These are phyloP conservation scores for Arthrobotrys pseudoclavata DNA, from an alignment of 2,329 filamentous ascomycete species.

Conservation along the genomic window DNA sequence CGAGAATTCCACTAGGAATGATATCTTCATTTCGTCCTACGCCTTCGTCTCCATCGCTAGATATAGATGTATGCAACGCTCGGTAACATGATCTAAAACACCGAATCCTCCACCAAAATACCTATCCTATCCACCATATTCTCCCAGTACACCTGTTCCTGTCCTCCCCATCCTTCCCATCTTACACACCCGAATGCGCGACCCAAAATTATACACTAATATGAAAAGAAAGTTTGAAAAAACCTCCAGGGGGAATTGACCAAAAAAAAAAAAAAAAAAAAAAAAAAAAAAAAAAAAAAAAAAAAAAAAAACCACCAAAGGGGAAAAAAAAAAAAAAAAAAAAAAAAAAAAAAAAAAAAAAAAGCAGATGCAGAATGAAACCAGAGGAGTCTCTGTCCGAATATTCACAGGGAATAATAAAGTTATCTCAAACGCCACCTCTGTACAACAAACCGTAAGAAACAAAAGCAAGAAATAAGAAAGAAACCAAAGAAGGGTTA, in stretches of 20 bases:
- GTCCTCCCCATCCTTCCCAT: not conserved
- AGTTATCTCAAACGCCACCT: conserved; percentile 46
- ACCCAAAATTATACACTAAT: conserved; percentile 31
- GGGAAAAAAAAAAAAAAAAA: conserved; percentile 31
- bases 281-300: not conserved
- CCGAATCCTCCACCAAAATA: not conserved
- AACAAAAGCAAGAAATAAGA: not conserved
- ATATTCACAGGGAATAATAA: conserved; percentile 55
- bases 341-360: not conserved
- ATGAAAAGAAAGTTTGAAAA: conserved; percentile 21
- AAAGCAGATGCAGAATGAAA: conserved; percentile 17
- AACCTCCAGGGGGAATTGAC: conserved; percentile 6
- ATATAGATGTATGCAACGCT: conserved; percentile 21
- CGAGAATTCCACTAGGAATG: conserved; percentile 2
- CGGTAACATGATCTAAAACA: conserved; percentile 23
- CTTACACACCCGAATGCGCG: conserved; percentile 5
- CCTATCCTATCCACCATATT: not conserved
- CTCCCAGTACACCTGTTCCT: conserved; percentile 1
- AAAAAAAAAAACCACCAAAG: conserved; percentile 14
- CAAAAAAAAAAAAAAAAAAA: conserved; percentile 40
- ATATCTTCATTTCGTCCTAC: conserved; percentile 10
- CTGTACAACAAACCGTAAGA: conserved; percentile 44
- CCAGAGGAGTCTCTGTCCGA: conserved; percentile 37
- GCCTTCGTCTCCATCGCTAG: not conserved
- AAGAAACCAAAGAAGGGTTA: conserved; percentile 16